Base-by-base conservation (phyloP, 148 eudicot genomes). In the Pouteria glomerata region DNA sequence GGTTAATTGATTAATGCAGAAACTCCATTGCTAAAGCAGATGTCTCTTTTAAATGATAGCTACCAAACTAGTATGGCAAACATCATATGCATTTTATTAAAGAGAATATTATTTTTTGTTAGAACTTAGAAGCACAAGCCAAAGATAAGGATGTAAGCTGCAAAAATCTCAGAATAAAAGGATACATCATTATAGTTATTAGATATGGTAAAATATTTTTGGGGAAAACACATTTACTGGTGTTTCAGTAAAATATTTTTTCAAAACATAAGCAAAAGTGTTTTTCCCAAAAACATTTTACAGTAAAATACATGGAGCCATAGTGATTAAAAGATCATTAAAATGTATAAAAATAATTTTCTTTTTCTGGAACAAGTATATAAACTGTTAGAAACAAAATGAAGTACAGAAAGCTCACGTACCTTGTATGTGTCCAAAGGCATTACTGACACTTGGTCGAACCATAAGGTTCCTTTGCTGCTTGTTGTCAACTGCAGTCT, bases 401-500 rank as follows among this genome's bases (percentile, higher is more conserved):
- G 48, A 33, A 27, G 19, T 6, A 24, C 12, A 27, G 37, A 16
- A 62, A 63, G 21, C 51, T 63, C 57, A 74, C 63, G 23, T 59
- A 87, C 98, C 96, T 88, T 85, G 82, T 84, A 83, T 56, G 98
- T 91, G 78, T 88, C 89, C 52, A 85, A 70, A 63, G 98, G 97
- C 96, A 95, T 86, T 34, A 80, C 87, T 37, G 98, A 95, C 6
- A 95, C 91, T 84, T 95, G 98, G 81, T 95, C 98, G 65, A 95
- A 82, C 97, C 97, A 94, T 66, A 86, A 56, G 14, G 78, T 83
- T 66, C 96, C 87, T 70, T 80, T 86, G 55, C 60, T 82, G 39
- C 74, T 81, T n/a, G 96, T 91, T 51, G 93, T 95, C 73, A 95
- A 67, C 60, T 95, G 91, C 80, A 95, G 85, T 79, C 96, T 88